Base-by-base conservation (phyloP, 805 yeast species). In the Danielia reshetovae region DNA sequence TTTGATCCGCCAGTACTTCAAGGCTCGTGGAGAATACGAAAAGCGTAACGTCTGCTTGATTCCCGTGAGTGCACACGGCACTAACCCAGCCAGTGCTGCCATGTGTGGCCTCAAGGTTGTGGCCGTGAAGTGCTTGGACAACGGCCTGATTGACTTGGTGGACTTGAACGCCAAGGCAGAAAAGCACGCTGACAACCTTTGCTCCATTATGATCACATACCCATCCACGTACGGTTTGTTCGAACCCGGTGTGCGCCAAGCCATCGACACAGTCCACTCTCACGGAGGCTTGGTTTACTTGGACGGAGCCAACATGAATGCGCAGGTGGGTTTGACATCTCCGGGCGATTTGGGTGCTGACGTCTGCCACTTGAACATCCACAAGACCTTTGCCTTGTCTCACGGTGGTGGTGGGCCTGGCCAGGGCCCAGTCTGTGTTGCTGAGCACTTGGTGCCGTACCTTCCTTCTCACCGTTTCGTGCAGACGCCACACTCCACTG, bases 381-480 rank as follows among this genome's bases (percentile, higher is more conserved):
- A 93, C 71, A 93, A 93, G 68, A 93, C 98, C 1, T 93, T 93
- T 70, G 88, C 97, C 29, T 87, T 93, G 54, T 94, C 96, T 36
- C 98, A 93, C 55, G 98, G 98, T 55, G 98, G 98, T 57, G 98
- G 98, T 58, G 98, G 98, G 27, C 98, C 98, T 27, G 98, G 97
- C 56, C 95, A 88, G 52, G 98, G 97, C 13, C 97, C 97, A 33
- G 93, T 93, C 45, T 87, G 97, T 72, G 97, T 90, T 38, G 81
- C 80, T 48, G 65, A 72, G 32, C 95, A 87, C 60, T 70, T 93
- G 51, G 74, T 72, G 28, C 85, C 86, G 35, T 88, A 77, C 63
- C 72, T 93, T 51, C 98, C 98, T 29, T 68, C 70, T 10, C 97
- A 93, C 62, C 73, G 75, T 15, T 68, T 84, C 26, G 69, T 76